A percentile compares a stretch with the other conserved stretches of the same genome.
Conservation (phyloP, 345 rosid genomes). For the Pistacia vera region DNA sequence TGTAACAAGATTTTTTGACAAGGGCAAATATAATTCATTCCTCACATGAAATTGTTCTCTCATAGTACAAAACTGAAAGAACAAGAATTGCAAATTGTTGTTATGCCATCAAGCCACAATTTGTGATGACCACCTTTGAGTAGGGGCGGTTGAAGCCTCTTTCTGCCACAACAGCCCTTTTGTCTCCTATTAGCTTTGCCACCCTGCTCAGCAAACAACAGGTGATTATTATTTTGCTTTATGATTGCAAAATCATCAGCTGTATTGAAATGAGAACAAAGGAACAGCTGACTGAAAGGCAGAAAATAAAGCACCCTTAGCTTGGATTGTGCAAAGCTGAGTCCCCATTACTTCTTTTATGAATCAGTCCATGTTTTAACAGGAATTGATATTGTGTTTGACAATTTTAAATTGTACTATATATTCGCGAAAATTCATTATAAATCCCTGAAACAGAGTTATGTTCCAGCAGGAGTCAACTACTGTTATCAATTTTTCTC, state of each 20-base stretch:
- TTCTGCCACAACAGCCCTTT: constrained; percentile 90
- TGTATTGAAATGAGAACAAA: neutral
- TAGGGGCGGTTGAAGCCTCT: constrained; percentile 92
- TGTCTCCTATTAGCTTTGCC: constrained; percentile 85
- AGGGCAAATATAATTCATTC: constrained; percentile 19
- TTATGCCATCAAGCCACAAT: constrained; percentile 69
- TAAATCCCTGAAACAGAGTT: too few relatives aligned
- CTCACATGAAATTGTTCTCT: constrained; percentile 11
- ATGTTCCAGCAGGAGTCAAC: too few relatives aligned
- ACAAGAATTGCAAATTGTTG: constrained; percentile 1
- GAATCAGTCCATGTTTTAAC: neutral
- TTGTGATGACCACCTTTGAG: constrained; percentile 68
- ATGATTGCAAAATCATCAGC: neutral
- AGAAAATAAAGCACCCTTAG: neutral
- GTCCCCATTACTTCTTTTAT: neutral
- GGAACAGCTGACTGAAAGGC: neutral
- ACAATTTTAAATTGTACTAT: too few relatives aligned
- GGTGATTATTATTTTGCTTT: neutral
- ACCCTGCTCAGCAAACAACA: constrained; percentile 49
- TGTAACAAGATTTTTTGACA: constrained; percentile 8
- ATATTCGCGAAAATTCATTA: too few relatives aligned
- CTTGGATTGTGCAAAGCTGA: neutral
- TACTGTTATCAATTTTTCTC: too few relatives aligned
- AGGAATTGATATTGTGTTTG: neutral
- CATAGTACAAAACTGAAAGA: constrained; percentile 13